Evolutionary conservation across 331 rosid species (phyloP).

Genomic region (Rosa hybrid): DNA sequence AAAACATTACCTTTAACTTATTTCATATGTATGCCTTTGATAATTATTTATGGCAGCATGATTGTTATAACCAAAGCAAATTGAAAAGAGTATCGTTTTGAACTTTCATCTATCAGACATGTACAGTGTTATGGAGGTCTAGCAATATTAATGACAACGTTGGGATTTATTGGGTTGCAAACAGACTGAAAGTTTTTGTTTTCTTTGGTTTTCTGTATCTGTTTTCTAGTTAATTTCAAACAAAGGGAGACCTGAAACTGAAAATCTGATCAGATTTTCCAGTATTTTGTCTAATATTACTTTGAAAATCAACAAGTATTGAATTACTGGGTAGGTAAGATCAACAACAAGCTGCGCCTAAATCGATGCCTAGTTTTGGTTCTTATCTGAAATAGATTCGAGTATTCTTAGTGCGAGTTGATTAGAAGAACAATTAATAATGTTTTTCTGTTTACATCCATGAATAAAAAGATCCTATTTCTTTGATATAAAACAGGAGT

Average conservation of each 20-base stretch:
- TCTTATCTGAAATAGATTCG: not conserved
- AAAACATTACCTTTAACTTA: not conserved
- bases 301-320: not conserved
- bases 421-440: not conserved
- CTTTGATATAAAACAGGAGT: not conserved
- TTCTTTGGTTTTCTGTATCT: not conserved
- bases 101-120: not conserved
- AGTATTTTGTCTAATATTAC: not conserved
- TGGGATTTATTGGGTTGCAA: not conserved
- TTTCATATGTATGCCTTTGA: not conserved
- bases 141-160: not conserved
- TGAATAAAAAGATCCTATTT: not conserved
- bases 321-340: not conserved
- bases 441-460: slow-evolving; percentile 1
- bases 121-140: not conserved
- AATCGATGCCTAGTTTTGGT: not conserved
- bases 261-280: not conserved
- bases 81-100: not conserved
- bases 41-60: not conserved
- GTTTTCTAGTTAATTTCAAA: not conserved
- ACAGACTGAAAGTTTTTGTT: not conserved
- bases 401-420: not conserved
- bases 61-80: not conserved
- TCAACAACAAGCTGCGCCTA: not conserved
- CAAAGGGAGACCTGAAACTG: not conserved